Evolutionary conservation across 2,329 filamentous ascomycete species (phyloP).

Genomic region (Graphiopsis chlorocephala): DNA sequence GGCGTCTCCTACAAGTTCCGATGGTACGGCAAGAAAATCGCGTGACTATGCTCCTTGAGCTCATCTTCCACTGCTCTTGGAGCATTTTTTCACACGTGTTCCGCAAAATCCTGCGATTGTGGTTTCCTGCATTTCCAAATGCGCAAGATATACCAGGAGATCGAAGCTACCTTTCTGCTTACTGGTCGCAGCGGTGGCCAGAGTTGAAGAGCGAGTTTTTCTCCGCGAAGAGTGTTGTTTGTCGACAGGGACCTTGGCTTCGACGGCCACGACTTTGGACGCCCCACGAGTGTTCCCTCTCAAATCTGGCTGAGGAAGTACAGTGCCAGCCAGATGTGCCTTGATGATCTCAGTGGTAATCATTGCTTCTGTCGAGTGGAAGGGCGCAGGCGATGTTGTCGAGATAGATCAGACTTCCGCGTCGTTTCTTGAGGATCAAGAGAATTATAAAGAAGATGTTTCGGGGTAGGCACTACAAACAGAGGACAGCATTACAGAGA

Average conservation of each 20-base stretch:
- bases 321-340: not conserved
- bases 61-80: no score
- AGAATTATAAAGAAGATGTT: not conserved
- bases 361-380: not conserved
- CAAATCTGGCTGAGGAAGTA: not conserved
- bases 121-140: not conserved
- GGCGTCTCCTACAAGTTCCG: no score
- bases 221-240: not conserved
- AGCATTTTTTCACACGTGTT: no score
- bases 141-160: not conserved
- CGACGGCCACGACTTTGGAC: not conserved
- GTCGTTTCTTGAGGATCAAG: not conserved
- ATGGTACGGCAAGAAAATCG: no score
- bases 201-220: not conserved
- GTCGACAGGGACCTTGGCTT: not conserved
- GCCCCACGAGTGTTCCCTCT: not conserved
- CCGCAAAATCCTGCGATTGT: not conserved
- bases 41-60: no score
- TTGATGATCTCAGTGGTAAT: not conserved
- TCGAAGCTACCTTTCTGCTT: not conserved
- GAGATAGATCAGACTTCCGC: not conserved
- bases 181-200: not conserved
- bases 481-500: not conserved
- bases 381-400: not conserved
- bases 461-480: not conserved